Conservation (phyloP, 164 flowering plant species). For the Magnolia officinalis region DNA sequence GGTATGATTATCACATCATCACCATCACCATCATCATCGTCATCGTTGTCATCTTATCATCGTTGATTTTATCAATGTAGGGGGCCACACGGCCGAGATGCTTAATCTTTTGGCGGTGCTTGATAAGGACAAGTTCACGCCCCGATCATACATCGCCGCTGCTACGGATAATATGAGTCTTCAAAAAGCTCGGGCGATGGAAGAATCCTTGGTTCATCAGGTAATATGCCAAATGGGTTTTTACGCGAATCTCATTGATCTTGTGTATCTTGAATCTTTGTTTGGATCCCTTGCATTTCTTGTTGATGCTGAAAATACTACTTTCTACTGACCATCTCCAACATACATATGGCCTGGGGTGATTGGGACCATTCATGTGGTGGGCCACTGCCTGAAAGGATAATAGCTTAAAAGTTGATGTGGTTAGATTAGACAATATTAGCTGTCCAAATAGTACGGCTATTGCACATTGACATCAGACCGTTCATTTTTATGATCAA, state of each 20-base stretch:
- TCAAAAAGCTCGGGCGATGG: conserved; percentile 74
- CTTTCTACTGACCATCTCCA: background rate
- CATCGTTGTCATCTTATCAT: background rate
- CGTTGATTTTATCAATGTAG: conserved; percentile 28
- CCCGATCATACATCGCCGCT: conserved; percentile 79
- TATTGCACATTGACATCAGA: too few relatives aligned
- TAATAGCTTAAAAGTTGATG: too few relatives aligned
- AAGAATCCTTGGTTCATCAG: conserved; percentile 43
- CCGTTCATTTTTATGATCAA: too few relatives aligned
- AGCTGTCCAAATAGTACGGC: too few relatives aligned
- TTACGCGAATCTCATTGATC: background rate
- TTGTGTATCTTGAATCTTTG: background rate
- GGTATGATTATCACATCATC: conserved; percentile 31
- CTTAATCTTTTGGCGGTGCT: conserved; percentile 66
- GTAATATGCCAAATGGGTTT: conserved; percentile 19
- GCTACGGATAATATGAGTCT: conserved; percentile 92
- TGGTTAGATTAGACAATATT: too few relatives aligned
- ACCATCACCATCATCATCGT: background rate
- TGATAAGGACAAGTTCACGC: conserved; percentile 56
- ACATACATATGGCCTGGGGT: background rate
- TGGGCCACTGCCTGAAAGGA: too few relatives aligned
- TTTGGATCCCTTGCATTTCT: background rate
- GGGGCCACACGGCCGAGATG: conserved; percentile 99
- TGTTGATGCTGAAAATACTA: background rate
- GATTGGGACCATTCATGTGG: too few relatives aligned